A percentile compares a stretch with the other conserved stretches of the same genome.
phyloP scores from a whole-genome alignment of 2,329 filamentous ascomycete species.

The Colletotrichum viniferum region DNA sequence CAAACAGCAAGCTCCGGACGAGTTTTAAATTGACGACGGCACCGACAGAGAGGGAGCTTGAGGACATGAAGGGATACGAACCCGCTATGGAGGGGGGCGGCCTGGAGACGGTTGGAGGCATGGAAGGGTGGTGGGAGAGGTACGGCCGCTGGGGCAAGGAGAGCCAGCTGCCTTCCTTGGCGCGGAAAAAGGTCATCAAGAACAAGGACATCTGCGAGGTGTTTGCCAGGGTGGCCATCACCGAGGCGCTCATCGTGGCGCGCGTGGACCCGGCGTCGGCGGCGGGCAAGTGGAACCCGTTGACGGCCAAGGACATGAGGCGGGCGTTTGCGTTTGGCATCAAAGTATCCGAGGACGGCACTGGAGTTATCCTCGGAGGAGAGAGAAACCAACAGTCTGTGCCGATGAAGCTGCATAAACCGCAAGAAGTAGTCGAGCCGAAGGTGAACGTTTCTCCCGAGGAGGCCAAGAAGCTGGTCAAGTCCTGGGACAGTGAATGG shows the following conservation, averaged over 20 bases:
- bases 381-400: constrained; percentile 23
- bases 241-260: constrained; percentile 53
- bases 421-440: background rate
- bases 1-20: constrained; percentile 1
- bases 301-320: background rate
- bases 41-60: background rate
- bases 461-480: constrained; percentile 46
- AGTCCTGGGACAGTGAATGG: constrained; percentile 61
- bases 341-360: constrained; percentile 41
- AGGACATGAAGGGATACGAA: constrained; percentile 41
- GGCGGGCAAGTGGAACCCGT: constrained; percentile 25
- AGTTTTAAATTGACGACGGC: background rate
- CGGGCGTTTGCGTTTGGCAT: constrained; percentile 39
- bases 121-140: constrained; percentile 59
- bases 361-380: constrained; percentile 40
- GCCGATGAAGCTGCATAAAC: background rate
- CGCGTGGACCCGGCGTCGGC: constrained; percentile 22
- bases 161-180: constrained; percentile 50
- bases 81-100: constrained; percentile 51
- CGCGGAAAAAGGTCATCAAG: constrained; percentile 27
- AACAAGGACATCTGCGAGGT: constrained; percentile 50
- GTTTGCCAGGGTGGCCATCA: constrained; percentile 53
- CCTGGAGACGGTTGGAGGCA: constrained; percentile 51
- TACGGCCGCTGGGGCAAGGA: constrained; percentile 55
- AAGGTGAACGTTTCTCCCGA: constrained; percentile 34